These are phyloP conservation scores for Nicotiana knightiana DNA, from an alignment of 257 asterid genomes.

Conservation along the genomic window DNA sequence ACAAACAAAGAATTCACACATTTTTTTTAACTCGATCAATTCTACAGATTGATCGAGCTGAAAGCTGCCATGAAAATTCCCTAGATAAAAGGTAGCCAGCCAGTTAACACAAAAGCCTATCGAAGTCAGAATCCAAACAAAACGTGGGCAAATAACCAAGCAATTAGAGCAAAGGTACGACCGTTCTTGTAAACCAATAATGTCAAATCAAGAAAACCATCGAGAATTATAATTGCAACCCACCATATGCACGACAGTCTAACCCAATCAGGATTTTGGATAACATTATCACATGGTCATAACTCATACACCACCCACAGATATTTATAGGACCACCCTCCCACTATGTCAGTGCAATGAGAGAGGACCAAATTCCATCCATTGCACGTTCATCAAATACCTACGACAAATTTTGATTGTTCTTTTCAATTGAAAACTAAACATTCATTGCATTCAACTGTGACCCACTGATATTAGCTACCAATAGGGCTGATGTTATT, in stretches of 20 bases:
- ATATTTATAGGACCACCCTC: slow-evolving; percentile 3
- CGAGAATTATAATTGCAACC: not conserved
- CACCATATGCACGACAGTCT: not conserved
- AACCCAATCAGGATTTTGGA: slow-evolving; percentile 6
- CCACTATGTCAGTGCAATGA: not conserved
- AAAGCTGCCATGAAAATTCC: too few species aligned
- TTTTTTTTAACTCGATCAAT: not conserved
- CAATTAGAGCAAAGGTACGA: not conserved
- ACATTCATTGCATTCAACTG: not conserved
- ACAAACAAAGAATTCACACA: not conserved
- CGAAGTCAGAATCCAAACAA: not conserved
- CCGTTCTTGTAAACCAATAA: not conserved
- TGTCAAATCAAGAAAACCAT: not conserved
- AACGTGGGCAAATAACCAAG: not conserved
- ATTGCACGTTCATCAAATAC: slow-evolving; percentile 17
- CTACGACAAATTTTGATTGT: slow-evolving; percentile 11
- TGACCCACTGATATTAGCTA: slow-evolving; percentile 6
- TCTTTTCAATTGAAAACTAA: not conserved
- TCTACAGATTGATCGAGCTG: too few species aligned
- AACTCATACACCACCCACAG: slow-evolving; percentile 20
- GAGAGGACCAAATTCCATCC: slow-evolving; percentile 26
- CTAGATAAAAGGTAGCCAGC: not conserved
- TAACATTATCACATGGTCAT: not conserved
- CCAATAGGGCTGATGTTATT: slow-evolving; percentile 13
- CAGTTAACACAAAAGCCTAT: not conserved